Conservation (phyloP, 805 yeast genomes). For the Candida yuanshanica region DNA sequence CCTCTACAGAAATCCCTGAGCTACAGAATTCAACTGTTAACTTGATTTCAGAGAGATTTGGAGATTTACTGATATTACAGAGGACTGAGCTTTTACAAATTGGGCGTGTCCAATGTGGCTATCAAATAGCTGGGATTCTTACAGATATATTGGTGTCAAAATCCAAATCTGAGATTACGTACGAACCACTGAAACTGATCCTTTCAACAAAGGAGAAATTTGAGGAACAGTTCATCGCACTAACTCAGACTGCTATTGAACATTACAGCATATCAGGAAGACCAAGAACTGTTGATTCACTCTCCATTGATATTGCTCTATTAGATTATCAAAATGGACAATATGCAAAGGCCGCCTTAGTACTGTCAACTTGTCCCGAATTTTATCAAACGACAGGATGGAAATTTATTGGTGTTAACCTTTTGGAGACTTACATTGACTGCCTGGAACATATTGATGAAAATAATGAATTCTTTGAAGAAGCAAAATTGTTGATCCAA, state of each 20-base stretch:
- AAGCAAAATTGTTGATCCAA: slow-evolving; percentile 4
- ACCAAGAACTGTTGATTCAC: slow-evolving; percentile 61
- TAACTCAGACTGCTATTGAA: slow-evolving; percentile 52
- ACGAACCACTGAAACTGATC: slow-evolving; percentile 13
- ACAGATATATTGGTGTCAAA: slow-evolving; percentile 10
- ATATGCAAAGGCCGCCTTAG: slow-evolving; percentile 53
- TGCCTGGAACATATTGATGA: slow-evolving; percentile 48
- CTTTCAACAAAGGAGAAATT: slow-evolving; percentile 32
- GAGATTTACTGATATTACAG: slow-evolving; percentile 43
- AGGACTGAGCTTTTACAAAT: slow-evolving; percentile 37
- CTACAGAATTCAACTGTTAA: slow-evolving; percentile 20
- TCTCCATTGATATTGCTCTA: slow-evolving; percentile 76
- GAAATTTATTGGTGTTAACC: slow-evolving; percentile 61
- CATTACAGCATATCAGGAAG: slow-evolving; percentile 48
- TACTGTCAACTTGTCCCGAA: slow-evolving; percentile 63
- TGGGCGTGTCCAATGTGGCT: slow-evolving; percentile 26
- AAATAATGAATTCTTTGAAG: slow-evolving; percentile 18
- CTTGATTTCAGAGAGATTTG: slow-evolving; percentile 35
- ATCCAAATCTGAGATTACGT: neutral
- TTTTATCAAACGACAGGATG: slow-evolving; percentile 68
- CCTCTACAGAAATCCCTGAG: slow-evolving; percentile 4
- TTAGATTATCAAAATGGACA: slow-evolving; percentile 54
- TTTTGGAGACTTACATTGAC: slow-evolving; percentile 61
- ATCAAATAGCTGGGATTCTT: slow-evolving; percentile 27
- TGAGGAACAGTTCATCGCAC: slow-evolving; percentile 36